Conservation (phyloP, 495 filamentous ascomycete species). For the Penicillium dipodomyicola region DNA sequence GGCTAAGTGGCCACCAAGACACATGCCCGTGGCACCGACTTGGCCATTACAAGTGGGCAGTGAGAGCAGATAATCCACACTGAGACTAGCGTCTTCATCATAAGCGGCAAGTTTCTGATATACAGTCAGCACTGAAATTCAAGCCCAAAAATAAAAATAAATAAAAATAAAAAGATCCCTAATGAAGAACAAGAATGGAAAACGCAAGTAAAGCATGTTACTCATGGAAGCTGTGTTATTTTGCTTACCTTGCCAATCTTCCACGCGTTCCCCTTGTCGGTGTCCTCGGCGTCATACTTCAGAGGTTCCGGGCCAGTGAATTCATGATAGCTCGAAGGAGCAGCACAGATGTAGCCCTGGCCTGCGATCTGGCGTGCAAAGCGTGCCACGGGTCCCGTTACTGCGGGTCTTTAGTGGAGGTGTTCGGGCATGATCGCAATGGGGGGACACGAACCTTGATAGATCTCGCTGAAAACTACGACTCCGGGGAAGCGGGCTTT, state of each 20-base stretch:
- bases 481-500: constrained; percentile 89
- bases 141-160: not conserved
- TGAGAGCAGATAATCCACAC: constrained; percentile 71
- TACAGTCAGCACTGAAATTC: constrained; percentile 9
- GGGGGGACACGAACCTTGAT: constrained; percentile 65
- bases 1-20: constrained; percentile 87
- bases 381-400: constrained; percentile 86
- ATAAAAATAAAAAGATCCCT: not conserved
- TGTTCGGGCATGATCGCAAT: not conserved
- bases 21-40: constrained; percentile 91
- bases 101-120: constrained; percentile 78
- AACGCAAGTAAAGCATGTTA: not conserved
- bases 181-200: not conserved
- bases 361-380: constrained; percentile 91
- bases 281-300: constrained; percentile 83
- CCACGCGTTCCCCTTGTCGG: constrained; percentile 81
- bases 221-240: not conserved
- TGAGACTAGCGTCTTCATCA: constrained; percentile 75
- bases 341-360: constrained; percentile 90
- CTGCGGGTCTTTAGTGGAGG: constrained; percentile 39
- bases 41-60: constrained; percentile 80
- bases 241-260: constrained; percentile 70
- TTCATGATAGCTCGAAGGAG: constrained; percentile 89
- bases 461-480: constrained; percentile 91
- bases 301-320: constrained; percentile 84